Conservation (phyloP, 192 early-diverging fungal genomes). For the Backusella macrospora region DNA sequence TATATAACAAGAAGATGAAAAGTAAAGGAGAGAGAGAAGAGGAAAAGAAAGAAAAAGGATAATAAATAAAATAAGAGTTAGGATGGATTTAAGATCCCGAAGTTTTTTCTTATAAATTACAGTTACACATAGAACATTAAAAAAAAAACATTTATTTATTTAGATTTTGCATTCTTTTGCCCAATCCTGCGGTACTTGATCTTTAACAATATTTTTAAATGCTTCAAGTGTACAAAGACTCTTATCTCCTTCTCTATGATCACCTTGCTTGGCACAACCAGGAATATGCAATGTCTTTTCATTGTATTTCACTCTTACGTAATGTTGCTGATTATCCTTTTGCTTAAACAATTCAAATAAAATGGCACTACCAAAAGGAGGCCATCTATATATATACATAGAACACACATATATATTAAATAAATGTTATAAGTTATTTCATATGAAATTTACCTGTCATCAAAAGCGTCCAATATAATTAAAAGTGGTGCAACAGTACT, state of each 20-base stretch:
- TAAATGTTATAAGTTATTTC: not conserved
- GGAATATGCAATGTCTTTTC: constrained; percentile 37
- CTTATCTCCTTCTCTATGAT: constrained; percentile 38
- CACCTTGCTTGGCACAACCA: constrained; percentile 30
- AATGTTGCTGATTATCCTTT: constrained; percentile 32
- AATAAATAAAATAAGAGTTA: not conserved
- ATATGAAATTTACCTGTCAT: constrained; percentile 33
- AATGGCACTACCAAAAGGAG: constrained; percentile 42
- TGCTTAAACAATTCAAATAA: constrained; percentile 46
- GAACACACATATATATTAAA: not conserved
- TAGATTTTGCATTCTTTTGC: constrained; percentile 38
- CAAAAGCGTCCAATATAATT: constrained; percentile 35
- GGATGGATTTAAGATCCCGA: not conserved
- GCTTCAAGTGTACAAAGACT: constrained; percentile 44
- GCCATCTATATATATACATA: constrained; percentile 36
- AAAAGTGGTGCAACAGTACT: constrained; percentile 43
- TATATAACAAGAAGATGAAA: not conserved
- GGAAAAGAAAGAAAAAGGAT: not conserved
- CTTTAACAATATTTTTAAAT: constrained; percentile 36
- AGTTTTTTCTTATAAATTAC: not conserved
- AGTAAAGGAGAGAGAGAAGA: not conserved
- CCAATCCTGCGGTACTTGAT: constrained; percentile 41
- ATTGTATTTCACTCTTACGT: constrained; percentile 42
- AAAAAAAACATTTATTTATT: constrained; percentile 8
- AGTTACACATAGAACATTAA: not conserved